Conservation (phyloP, 1,284 basidiomycete species). For the Moniliophthora roreri region DNA sequence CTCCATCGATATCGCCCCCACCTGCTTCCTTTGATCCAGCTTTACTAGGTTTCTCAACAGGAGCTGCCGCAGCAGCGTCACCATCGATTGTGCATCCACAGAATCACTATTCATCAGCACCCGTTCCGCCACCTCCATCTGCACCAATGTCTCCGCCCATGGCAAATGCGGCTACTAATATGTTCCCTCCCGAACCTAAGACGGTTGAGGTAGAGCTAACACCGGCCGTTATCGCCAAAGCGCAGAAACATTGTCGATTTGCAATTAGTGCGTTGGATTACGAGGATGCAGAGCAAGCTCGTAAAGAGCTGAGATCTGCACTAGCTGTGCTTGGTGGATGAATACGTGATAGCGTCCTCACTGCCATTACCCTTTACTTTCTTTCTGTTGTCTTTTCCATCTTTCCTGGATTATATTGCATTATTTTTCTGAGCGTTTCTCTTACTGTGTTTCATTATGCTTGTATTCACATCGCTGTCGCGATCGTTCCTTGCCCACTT, state of each 20-base stretch:
- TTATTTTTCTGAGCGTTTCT: too few relatives aligned
- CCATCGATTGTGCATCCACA: not conserved
- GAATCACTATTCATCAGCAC: constrained; percentile 16
- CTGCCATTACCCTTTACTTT: not conserved
- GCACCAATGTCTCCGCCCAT: constrained; percentile 12
- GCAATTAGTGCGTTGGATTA: constrained; percentile 92
- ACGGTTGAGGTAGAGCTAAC: constrained; percentile 51
- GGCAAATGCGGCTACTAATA: constrained; percentile 12
- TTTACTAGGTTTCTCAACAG: not conserved
- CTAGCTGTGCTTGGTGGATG: constrained; percentile 65
- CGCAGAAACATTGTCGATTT: constrained; percentile 88
- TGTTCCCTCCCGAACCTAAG: constrained; percentile 5
- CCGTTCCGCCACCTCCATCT: constrained; percentile 14
- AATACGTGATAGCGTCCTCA: constrained; percentile 7
- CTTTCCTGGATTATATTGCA: not conserved
- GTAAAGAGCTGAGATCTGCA: constrained; percentile 76
- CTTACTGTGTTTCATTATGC: too few relatives aligned
- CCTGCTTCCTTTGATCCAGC: constrained; percentile 3
- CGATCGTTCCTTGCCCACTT: too few relatives aligned
- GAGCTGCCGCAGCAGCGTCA: not conserved
- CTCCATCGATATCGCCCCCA: not conserved
- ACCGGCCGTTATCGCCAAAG: constrained; percentile 62
- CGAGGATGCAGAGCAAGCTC: constrained; percentile 84
- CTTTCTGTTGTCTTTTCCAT: not conserved
- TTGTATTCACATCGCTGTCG: too few relatives aligned